A percentile compares a stretch with the other conserved stretches of the same genome.
Evolutionary conservation across 306 rosid species (phyloP).

Genomic region (Adenanthera pavonina): DNA sequence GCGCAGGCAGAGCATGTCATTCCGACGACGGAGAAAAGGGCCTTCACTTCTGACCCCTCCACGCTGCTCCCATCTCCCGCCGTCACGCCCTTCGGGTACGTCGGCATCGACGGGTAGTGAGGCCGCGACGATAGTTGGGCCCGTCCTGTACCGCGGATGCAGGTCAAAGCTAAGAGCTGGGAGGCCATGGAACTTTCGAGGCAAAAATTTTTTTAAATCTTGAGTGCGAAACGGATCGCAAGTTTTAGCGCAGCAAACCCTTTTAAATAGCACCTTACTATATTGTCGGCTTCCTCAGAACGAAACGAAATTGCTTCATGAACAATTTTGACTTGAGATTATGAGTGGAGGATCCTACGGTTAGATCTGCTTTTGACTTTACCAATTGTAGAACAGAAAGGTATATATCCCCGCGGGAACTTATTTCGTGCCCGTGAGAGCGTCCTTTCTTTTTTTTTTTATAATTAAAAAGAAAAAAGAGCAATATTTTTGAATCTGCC

Average conservation of each 20-base stretch:
- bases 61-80: slow-evolving; percentile 9
- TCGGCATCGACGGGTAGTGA: slow-evolving; percentile 79
- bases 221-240: not conserved
- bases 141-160: slow-evolving; percentile 45
- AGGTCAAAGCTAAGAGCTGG: slow-evolving; percentile 54
- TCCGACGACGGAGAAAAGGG: slow-evolving; percentile 65
- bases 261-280: not conserved
- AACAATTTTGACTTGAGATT: not conserved
- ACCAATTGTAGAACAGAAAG: not conserved
- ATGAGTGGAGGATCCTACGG: not conserved
- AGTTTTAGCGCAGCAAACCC: not conserved
- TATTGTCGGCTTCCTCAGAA: not conserved
- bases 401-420: not conserved
- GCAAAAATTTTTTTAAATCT: not conserved
- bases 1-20: slow-evolving; percentile 86
- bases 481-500: no score
- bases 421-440: no score
- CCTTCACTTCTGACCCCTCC: slow-evolving; percentile 47
- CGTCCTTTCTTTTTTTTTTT: no score
- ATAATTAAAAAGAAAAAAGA: no score
- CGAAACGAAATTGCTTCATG: not conserved
- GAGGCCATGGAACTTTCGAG: slow-evolving; percentile 41
- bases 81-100: slow-evolving; percentile 55
- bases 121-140: slow-evolving; percentile 50
- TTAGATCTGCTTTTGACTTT: slow-evolving; percentile 38